These are phyloP conservation scores for Arctium minus DNA, from an alignment of 129 eudicot species.

Conservation along the genomic window DNA sequence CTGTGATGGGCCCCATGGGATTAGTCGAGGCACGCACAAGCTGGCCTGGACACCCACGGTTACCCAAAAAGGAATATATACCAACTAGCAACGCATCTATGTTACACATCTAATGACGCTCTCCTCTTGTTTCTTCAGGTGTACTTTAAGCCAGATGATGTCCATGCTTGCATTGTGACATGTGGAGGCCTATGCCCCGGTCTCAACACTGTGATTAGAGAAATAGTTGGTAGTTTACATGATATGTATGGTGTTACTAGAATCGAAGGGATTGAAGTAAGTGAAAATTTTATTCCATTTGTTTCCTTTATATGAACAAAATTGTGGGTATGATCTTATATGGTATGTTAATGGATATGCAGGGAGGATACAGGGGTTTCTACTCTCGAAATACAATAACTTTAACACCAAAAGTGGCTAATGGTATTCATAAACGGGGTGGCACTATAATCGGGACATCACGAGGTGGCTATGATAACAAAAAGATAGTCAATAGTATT, in stretches of 20 bases:
- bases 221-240: slow-evolving; percentile 70
- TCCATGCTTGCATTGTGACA: slow-evolving; percentile 87
- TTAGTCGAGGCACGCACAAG: not conserved
- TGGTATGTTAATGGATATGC: slow-evolving; percentile 16
- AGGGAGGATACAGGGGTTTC: slow-evolving; percentile 97
- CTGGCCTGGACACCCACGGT: not conserved
- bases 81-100: too few relatives aligned
- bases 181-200: slow-evolving; percentile 98
- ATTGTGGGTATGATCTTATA: slow-evolving; percentile 4
- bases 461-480: slow-evolving; percentile 85
- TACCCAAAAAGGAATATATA: not conserved
- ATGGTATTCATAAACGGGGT: slow-evolving; percentile 93
- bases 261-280: slow-evolving; percentile 77
- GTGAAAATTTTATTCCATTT: slow-evolving; percentile 4
- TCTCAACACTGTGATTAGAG: slow-evolving; percentile 91
- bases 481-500: slow-evolving; percentile 84
- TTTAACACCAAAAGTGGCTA: slow-evolving; percentile 65
- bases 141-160: slow-evolving; percentile 75
- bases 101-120: not conserved
- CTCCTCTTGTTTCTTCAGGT: slow-evolving; percentile 42
- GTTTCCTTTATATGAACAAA: slow-evolving; percentile 1
- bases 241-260: slow-evolving; percentile 84
- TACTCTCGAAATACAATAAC: slow-evolving; percentile 74
- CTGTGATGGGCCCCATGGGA: not conserved
- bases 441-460: slow-evolving; percentile 93